Evolutionary conservation across 1,284 basidiomycete species (phyloP).

Genomic region (Puccinia triticina): DNA sequence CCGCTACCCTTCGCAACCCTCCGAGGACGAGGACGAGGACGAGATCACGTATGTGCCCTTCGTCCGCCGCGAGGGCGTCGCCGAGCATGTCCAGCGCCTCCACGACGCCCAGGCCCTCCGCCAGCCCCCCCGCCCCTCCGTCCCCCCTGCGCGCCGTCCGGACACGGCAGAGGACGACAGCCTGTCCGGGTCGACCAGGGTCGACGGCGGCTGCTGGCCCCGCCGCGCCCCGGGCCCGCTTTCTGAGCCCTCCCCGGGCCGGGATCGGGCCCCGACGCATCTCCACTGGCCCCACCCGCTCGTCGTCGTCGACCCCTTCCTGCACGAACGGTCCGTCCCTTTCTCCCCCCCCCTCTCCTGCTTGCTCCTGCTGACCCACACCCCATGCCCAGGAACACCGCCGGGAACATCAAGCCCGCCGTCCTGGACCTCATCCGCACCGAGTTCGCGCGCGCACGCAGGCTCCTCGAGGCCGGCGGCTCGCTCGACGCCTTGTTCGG

Average conservation of each 20-base stretch:
- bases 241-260: not conserved
- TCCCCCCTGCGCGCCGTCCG: too few species aligned
- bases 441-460: constrained; percentile 6
- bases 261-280: not conserved
- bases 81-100: not conserved
- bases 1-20: not conserved
- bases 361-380: not conserved
- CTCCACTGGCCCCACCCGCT: not conserved
- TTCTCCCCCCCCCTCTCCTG: not conserved
- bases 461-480: not conserved
- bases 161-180: not conserved
- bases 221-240: not conserved
- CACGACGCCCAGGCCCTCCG: not conserved
- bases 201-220: not conserved
- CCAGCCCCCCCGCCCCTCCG: too few species aligned
- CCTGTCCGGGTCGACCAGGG: not conserved
- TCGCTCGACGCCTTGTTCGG: constrained; percentile 1
- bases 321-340: constrained; percentile 22
- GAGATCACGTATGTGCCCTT: constrained; percentile 33
- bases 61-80: not conserved
- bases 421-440: not conserved
- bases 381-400: constrained; percentile 14
- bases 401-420: constrained; percentile 10
- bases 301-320: constrained; percentile 23
- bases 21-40: not conserved